These are phyloP conservation scores for Trichoderma hamatum DNA, from an alignment of 2,329 filamentous ascomycete species.

Conservation along the genomic window DNA sequence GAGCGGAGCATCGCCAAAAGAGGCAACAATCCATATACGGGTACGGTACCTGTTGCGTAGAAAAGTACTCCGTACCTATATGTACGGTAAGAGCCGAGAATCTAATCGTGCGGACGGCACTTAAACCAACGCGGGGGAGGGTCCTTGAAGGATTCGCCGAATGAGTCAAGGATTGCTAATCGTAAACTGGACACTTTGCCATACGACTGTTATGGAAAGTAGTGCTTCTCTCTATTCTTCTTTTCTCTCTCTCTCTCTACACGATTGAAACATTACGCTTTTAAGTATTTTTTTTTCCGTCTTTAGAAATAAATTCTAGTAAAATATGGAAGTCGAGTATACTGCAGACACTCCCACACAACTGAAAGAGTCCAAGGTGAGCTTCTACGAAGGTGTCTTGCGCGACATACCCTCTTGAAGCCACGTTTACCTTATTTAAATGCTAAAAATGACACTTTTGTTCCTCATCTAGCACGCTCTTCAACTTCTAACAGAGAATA, in stretches of 20 bases:
- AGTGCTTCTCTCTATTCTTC: neutral
- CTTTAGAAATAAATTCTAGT: neutral
- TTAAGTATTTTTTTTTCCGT: neutral
- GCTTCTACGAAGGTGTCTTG: neutral
- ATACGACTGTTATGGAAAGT: neutral
- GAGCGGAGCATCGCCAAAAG: neutral
- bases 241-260: neutral
- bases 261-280: neutral
- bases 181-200: neutral
- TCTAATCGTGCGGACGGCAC: neutral
- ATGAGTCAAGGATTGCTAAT: neutral
- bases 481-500: slow-evolving; percentile 12
- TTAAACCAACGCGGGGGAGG: neutral
- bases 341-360: neutral
- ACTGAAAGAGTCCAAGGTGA: slow-evolving; percentile 1
- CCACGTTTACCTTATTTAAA: neutral
- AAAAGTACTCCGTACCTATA: neutral
- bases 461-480: neutral
- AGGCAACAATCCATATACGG: neutral
- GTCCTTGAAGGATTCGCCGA: neutral
- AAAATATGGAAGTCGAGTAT: neutral
- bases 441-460: neutral
- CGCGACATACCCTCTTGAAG: neutral
- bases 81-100: neutral
- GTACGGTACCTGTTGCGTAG: neutral